phyloP scores from a whole-genome alignment of 805 yeast genomes.

The Ogataea neopini region DNA sequence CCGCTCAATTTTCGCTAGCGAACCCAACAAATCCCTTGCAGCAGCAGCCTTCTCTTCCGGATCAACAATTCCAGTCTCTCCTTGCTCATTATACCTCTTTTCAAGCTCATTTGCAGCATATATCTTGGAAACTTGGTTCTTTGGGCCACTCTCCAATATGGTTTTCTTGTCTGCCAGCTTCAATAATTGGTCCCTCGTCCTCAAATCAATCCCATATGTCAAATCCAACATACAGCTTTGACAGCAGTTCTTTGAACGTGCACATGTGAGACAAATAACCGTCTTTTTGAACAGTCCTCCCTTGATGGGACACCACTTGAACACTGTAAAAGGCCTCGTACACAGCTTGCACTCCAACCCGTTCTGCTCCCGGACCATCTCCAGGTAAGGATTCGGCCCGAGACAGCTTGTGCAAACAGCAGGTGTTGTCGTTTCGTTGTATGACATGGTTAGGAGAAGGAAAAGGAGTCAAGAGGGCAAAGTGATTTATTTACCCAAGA shows the following conservation, averaged over 20 bases:
- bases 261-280: conserved; percentile 75
- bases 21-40: conserved; percentile 51
- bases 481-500: no score
- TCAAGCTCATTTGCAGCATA: conserved; percentile 55
- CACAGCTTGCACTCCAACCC: conserved; percentile 89
- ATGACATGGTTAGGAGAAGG: conserved; percentile 5
- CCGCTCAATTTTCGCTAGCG: conserved; percentile 9
- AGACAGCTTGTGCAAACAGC: conserved; percentile 74
- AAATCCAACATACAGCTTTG: conserved; percentile 86
- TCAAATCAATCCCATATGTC: conserved; percentile 76
- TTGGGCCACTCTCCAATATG: conserved; percentile 37
- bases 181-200: conserved; percentile 77
- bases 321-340: conserved; percentile 80
- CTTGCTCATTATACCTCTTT: conserved; percentile 30
- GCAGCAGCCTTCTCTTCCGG: conserved; percentile 24
- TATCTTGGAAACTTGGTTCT: conserved; percentile 45
- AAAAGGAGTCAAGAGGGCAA: background rate
- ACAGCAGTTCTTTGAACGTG: conserved; percentile 78
- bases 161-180: conserved; percentile 50
- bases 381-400: conserved; percentile 64
- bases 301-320: conserved; percentile 63
- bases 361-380: conserved; percentile 65
- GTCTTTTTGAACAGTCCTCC: conserved; percentile 56
- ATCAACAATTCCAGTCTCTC: conserved; percentile 27
- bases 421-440: conserved; percentile 41